These are phyloP conservation scores for Saturnispora gosingensis DNA, from an alignment of 805 yeast species.

Conservation along the genomic window DNA sequence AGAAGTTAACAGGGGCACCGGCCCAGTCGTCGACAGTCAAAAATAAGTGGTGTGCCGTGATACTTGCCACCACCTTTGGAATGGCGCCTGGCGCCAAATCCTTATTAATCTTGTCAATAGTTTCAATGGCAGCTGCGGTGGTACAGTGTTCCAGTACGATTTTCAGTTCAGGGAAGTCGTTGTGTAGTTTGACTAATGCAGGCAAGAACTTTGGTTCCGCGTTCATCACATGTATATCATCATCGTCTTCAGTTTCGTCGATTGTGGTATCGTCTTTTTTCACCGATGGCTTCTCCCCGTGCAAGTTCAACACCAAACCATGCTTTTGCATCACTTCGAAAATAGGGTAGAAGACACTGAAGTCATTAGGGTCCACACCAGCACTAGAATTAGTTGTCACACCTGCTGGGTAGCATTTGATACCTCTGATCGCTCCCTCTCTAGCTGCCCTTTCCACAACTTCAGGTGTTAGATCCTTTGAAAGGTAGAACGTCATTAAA, in stretches of 20 bases:
- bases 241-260: conserved; percentile 30
- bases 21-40: conserved; percentile 94
- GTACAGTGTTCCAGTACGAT: conserved; percentile 95
- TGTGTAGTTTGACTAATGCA: conserved; percentile 67
- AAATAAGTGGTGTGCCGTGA: conserved; percentile 91
- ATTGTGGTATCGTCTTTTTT: conserved; percentile 9
- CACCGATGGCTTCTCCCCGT: conserved; percentile 87
- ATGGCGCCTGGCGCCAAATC: conserved; percentile 24
- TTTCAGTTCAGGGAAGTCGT: conserved; percentile 75
- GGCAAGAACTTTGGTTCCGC: conserved; percentile 94
- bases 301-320: conserved; percentile 73
- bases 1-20: conserved; percentile 87
- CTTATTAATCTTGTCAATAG: conserved; percentile 57
- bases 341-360: conserved; percentile 78
- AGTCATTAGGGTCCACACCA: conserved; percentile 92
- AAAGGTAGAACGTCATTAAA: conserved; percentile 82
- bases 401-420: conserved; percentile 97
- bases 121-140: conserved; percentile 76
- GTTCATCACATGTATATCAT: conserved; percentile 79
- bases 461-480: conserved; percentile 76
- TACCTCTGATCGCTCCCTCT: conserved; percentile 65
- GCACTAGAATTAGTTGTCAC: conserved; percentile 93
- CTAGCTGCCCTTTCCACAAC: conserved; percentile 71
- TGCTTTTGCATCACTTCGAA: conserved; percentile 82
- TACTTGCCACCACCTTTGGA: conserved; percentile 75